Percentiles rank a stretch among this genome's conserved stretches.
phyloP scores from a whole-genome alignment of 192 early-diverging fungal genomes.

The Hyaloraphidium curvatum region DNA sequence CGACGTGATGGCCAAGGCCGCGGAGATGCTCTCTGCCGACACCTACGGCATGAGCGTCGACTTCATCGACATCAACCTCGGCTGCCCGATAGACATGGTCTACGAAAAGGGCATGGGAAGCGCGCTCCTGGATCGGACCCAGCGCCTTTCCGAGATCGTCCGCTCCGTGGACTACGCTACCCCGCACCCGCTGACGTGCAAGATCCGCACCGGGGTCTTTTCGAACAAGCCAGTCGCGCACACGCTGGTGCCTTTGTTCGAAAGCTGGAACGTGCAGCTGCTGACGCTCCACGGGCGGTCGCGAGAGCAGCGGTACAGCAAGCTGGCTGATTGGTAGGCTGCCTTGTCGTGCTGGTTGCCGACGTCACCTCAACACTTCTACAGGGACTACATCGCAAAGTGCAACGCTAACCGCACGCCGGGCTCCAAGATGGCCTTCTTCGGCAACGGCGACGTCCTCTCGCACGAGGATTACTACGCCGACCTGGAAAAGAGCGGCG shows the following conservation, averaged over 20 bases:
- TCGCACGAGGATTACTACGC: slow-evolving; percentile 66
- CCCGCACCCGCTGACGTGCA: slow-evolving; percentile 73
- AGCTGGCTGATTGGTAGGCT: slow-evolving; percentile 80
- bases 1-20: slow-evolving; percentile 27
- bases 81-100: slow-evolving; percentile 85
- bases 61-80: slow-evolving; percentile 92
- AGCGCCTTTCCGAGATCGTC: slow-evolving; percentile 54
- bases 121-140: slow-evolving; percentile 47
- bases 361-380: not conserved
- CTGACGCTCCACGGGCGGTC: slow-evolving; percentile 80
- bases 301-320: slow-evolving; percentile 79
- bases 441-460: slow-evolving; percentile 70
- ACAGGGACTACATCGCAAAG: not conserved
- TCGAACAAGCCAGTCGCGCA: slow-evolving; percentile 43
- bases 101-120: slow-evolving; percentile 63
- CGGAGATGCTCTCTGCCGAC: slow-evolving; percentile 37
- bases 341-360: too few relatives aligned
- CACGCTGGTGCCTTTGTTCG: slow-evolving; percentile 48
- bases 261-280: slow-evolving; percentile 35
- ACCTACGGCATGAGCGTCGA: slow-evolving; percentile 47
- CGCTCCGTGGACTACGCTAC: slow-evolving; percentile 45
- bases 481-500: slow-evolving; percentile 32
- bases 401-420: not conserved
- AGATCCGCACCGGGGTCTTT: slow-evolving; percentile 61
- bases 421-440: slow-evolving; percentile 27